Evolutionary conservation across 2,329 filamentous ascomycete species (phyloP).

Genomic region (Fusarium keratoplasticum): DNA sequence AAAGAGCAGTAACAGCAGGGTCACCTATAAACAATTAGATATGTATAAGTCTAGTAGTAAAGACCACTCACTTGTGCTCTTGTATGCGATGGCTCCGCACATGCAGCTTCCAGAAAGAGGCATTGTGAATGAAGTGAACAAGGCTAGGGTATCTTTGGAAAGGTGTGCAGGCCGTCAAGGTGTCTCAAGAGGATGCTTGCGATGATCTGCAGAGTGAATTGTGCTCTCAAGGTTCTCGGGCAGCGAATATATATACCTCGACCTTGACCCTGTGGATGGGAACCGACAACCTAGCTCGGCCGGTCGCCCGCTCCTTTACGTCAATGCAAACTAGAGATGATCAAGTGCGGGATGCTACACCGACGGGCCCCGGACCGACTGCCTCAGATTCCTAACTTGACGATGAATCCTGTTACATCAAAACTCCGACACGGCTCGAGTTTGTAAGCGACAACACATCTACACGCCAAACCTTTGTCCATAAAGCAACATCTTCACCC

Average conservation of each 20-base stretch:
- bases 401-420: not conserved
- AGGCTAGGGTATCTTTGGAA: conserved; percentile 23
- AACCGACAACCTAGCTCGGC: not conserved
- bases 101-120: conserved; percentile 50
- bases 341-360: not conserved
- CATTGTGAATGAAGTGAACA: conserved; percentile 24
- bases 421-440: not conserved
- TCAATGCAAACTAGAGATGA: not conserved
- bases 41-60: not conserved
- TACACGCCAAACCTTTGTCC: not conserved
- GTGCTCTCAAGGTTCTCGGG: conserved; percentile 39
- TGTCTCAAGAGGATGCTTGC: conserved; percentile 2
- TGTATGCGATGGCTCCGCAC: conserved; percentile 50
- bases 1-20: conserved; percentile 57
- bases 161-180: conserved; percentile 23
- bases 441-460: not conserved
- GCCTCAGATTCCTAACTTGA: not conserved
- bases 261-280: not conserved
- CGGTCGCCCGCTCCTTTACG: not conserved
- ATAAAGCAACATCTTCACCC: not conserved
- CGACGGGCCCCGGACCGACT: not conserved
- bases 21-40: conserved; percentile 49
- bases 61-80: conserved; percentile 47
- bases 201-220: conserved; percentile 23
- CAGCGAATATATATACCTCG: conserved; percentile 33